Evolutionary conservation across 73 alveolate genomes (phyloP).

Genomic region (Paraurostyla sp.): DNA sequence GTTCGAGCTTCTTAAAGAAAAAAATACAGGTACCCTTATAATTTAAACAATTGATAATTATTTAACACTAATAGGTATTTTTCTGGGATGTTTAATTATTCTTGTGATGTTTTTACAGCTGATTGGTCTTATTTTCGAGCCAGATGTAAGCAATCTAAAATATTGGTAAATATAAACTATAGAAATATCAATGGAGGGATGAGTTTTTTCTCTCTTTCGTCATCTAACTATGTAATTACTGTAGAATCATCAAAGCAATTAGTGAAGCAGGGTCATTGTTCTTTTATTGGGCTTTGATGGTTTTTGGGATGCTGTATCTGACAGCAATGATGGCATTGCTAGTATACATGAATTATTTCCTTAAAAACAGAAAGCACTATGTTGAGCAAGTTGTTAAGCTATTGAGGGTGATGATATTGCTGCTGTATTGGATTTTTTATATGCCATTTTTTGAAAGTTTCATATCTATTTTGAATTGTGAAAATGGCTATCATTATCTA

Average conservation of each 20-base stretch:
- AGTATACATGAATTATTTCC: conserved; percentile 41
- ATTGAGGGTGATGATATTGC: conserved; percentile 34
- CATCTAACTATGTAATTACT: conserved; percentile 40
- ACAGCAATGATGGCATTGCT: conserved; percentile 19
- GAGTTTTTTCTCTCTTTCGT: conserved; percentile 51
- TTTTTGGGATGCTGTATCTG: conserved; percentile 39
- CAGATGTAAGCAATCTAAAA: conserved; percentile 2
- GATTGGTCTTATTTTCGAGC: conserved; percentile 60
- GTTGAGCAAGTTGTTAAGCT: conserved; percentile 37
- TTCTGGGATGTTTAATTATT: conserved; percentile 31
- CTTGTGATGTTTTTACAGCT: conserved; percentile 37
- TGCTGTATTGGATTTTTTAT: conserved; percentile 51
- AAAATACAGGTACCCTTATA: conserved; percentile 45
- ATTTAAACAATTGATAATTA: background rate
- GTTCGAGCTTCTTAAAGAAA: conserved; percentile 62
- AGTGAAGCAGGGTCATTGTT: background rate
- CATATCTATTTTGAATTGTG: conserved; percentile 59
- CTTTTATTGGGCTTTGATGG: conserved; percentile 53
- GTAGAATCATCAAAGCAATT: conserved; percentile 53
- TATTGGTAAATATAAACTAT: background rate
- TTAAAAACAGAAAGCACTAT: conserved; percentile 50
- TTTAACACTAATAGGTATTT: conserved; percentile 16
- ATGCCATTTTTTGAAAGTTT: conserved; percentile 55
- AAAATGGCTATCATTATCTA: conserved; percentile 48
- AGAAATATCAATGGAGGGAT: conserved; percentile 62